Conservation (phyloP, 805 yeast species). For the Candida arabinofermentans region DNA sequence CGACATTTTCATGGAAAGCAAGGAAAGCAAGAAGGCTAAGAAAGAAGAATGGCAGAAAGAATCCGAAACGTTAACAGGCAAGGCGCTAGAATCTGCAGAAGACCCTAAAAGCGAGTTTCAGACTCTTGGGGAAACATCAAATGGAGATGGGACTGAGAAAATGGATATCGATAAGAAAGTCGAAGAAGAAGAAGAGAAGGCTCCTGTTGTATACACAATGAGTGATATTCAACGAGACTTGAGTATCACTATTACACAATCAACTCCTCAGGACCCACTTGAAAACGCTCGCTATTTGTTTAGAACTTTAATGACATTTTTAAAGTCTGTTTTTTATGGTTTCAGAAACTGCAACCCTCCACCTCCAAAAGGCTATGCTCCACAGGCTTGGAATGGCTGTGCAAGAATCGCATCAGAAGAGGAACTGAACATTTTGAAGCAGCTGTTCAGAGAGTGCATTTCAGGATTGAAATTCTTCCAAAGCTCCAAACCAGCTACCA, state of each 20-base stretch:
- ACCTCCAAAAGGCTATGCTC: constrained; percentile 50
- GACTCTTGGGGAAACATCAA: not conserved
- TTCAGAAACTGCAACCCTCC: constrained; percentile 87
- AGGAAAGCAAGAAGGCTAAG: constrained; percentile 40
- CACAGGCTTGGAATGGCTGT: constrained; percentile 73
- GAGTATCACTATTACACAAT: constrained; percentile 60
- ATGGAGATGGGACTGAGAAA: constrained; percentile 2
- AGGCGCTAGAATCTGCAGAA: constrained; percentile 16
- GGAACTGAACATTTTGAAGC: constrained; percentile 73
- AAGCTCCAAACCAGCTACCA: constrained; percentile 45
- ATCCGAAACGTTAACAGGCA: constrained; percentile 34
- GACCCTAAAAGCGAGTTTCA: constrained; percentile 5
- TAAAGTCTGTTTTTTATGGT: constrained; percentile 86
- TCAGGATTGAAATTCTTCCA: constrained; percentile 74
- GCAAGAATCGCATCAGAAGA: constrained; percentile 83
- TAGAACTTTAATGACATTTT: constrained; percentile 82
- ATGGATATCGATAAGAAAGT: constrained; percentile 17
- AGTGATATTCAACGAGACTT: constrained; percentile 43
- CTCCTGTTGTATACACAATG: constrained; percentile 30
- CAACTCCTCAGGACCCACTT: constrained; percentile 57
- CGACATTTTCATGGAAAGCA: constrained; percentile 43
- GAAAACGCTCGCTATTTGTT: constrained; percentile 87
- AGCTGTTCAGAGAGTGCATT: constrained; percentile 79
- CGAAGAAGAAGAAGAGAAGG: constrained; percentile 2
- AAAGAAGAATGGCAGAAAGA: constrained; percentile 35